Base-by-base conservation (phyloP, 2,329 filamentous ascomycete genomes). In the Fusarium tjaetaba region DNA sequence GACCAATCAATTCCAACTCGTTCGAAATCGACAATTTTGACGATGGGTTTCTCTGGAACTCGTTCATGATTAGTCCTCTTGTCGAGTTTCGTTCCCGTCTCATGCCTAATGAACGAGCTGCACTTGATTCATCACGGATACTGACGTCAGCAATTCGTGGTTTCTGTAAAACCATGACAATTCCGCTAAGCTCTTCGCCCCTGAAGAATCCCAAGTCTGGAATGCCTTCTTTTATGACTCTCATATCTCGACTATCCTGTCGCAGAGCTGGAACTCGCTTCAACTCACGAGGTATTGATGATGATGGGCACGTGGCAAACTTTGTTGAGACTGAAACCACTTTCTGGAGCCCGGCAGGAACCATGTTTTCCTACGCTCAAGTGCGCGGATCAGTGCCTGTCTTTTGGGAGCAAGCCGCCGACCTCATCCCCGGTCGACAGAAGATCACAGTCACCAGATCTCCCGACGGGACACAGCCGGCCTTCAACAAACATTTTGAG, bases 251-350 rank as follows among this genome's bases (percentile, higher is more conserved):
- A 38, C 86, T 98, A 42, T 98, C 96, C 4, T 98, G 95, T 79
- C 89, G 91, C 76, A 90, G 96, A 83, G 96, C 96, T 24, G 96
- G 96, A 28, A 99, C 96, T 22, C 90, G 96, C 45, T 99, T 98
- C 86, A 98, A 98, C 81, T 93, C 96, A n/a, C 89, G 96, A 75
- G 96, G 96, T 43, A 97, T 99, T 73, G 96, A 99, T 79, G 96
- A 99, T 80, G 95, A 98, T 79, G 96, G 96, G 20, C 94, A 98
- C 77, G 96, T 98, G 34, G 95, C 96, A 69, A 99, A 99, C 82
- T 99, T 97, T 82, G 96, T 98, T n/a, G 96, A 99, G 82, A 96
- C 95, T 0, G 96, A 99, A 83, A 97, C 95, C 0, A 91, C 96
- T 45, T 95, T 97, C 79, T 97, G 94, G 92, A 92, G 92, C 76